Evolutionary conservation across 1,284 basidiomycete species (phyloP).

Genomic region (Ceratobasidium sp.): DNA sequence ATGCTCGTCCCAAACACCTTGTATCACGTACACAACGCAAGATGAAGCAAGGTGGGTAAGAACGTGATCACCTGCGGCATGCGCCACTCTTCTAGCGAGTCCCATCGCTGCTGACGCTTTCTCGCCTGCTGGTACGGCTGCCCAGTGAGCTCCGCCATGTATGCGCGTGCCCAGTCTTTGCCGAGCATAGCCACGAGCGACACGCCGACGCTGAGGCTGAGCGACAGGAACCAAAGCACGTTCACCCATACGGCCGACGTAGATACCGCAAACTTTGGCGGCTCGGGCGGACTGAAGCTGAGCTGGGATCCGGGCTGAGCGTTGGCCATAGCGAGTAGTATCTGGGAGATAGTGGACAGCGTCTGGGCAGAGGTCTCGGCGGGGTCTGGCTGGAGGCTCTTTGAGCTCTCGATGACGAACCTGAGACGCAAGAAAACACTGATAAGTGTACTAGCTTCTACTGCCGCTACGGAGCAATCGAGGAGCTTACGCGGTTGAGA

Average conservation of each 20-base stretch:
- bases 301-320: neutral
- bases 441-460: no score
- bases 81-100: neutral
- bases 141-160: conserved; percentile 4
- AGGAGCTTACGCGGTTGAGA: neutral
- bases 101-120: neutral
- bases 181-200: conserved; percentile 19
- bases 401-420: conserved; percentile 2
- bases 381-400: neutral
- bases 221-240: conserved; percentile 16
- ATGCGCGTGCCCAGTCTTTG: conserved; percentile 17
- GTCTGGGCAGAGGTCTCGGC: conserved; percentile 12
- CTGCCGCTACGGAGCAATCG: neutral
- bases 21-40: neutral
- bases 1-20: no score
- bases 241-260: neutral
- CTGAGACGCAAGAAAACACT: no score
- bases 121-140: conserved; percentile 23
- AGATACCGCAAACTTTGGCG: neutral
- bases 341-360: conserved; percentile 5
- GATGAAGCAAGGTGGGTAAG: neutral
- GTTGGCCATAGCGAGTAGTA: neutral
- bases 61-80: neutral
- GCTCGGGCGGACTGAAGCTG: neutral
- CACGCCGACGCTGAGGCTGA: conserved; percentile 12